These are phyloP conservation scores for Geotrichum candidum DNA, from an alignment of 1,139 yeast species.

Conservation along the genomic window DNA sequence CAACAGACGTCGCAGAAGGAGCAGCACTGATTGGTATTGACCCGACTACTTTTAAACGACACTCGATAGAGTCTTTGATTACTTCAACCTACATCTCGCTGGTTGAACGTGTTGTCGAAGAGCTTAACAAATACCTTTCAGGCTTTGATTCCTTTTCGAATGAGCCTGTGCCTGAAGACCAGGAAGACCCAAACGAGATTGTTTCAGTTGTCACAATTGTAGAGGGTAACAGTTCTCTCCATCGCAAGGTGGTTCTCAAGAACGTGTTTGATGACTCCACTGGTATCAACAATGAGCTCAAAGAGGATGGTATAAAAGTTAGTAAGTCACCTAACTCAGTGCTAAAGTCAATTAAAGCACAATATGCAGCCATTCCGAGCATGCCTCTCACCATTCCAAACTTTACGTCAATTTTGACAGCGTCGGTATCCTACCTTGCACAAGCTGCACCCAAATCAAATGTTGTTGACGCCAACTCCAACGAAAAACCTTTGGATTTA, in stretches of 20 bases:
- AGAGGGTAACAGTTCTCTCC: constrained; percentile 29
- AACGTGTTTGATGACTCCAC: constrained; percentile 35
- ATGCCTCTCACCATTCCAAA: constrained; percentile 19
- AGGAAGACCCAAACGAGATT: constrained; percentile 29
- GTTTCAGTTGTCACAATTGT: constrained; percentile 36
- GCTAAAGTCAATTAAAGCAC: constrained; percentile 24
- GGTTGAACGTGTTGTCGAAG: constrained; percentile 32
- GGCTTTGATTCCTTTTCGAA: constrained; percentile 26
- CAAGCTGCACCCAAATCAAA: neutral
- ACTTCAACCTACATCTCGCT: constrained; percentile 33
- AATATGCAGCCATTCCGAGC: constrained; percentile 23
- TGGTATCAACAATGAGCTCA: constrained; percentile 37
- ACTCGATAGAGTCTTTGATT: constrained; percentile 32
- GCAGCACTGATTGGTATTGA: constrained; percentile 38
- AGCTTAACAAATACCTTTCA: constrained; percentile 34
- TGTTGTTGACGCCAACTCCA: constrained; percentile 19
- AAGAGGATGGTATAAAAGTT: constrained; percentile 35
- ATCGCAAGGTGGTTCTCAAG: constrained; percentile 27
- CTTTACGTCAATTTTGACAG: constrained; percentile 23
- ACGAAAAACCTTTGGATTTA: constrained; percentile 22
- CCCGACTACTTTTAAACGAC: constrained; percentile 27
- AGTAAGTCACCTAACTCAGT: constrained; percentile 34
- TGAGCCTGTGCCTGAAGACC: constrained; percentile 32
- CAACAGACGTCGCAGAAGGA: constrained; percentile 36
- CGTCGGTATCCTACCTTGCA: constrained; percentile 25